phyloP scores from a whole-genome alignment of 2,329 filamentous ascomycete species.

The Plenodomus lindquistii region DNA sequence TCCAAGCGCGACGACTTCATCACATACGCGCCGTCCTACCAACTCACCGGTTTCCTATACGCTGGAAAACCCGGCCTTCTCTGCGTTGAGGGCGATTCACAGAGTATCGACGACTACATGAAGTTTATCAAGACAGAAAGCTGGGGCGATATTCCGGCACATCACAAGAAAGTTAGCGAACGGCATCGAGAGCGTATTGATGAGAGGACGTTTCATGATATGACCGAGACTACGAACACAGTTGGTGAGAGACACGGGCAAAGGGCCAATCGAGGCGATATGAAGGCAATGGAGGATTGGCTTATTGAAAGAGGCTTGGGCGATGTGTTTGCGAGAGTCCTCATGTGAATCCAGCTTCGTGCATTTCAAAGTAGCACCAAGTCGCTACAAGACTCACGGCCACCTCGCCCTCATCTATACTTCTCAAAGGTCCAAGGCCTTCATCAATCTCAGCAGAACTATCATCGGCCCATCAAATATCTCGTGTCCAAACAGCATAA shows the following conservation, averaged over 20 bases:
- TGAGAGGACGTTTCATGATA: conserved; percentile 55
- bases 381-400: no score
- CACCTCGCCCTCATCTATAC: no score
- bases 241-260: conserved; percentile 55
- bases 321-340: conserved; percentile 51
- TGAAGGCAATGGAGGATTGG: conserved; percentile 59
- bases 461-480: no score
- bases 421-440: no score
- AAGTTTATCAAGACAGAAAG: conserved; percentile 66
- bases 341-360: conserved; percentile 18
- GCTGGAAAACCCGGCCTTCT: conserved; percentile 63
- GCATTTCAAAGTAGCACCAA: background rate
- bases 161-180: conserved; percentile 67
- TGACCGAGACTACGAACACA: conserved; percentile 60
- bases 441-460: no score
- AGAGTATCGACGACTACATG: conserved; percentile 62
- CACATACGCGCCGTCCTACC: conserved; percentile 56
- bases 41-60: conserved; percentile 62
- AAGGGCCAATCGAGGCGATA: conserved; percentile 57
- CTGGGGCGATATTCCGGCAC: conserved; percentile 64
- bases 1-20: conserved; percentile 63
- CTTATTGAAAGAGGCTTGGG: conserved; percentile 51
- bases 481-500: background rate
- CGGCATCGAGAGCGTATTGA: conserved; percentile 50
- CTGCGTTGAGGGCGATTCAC: conserved; percentile 56